Evolutionary conservation across 768 basidiomycete genomes (phyloP).

Genomic region (Rickenella mellea): DNA sequence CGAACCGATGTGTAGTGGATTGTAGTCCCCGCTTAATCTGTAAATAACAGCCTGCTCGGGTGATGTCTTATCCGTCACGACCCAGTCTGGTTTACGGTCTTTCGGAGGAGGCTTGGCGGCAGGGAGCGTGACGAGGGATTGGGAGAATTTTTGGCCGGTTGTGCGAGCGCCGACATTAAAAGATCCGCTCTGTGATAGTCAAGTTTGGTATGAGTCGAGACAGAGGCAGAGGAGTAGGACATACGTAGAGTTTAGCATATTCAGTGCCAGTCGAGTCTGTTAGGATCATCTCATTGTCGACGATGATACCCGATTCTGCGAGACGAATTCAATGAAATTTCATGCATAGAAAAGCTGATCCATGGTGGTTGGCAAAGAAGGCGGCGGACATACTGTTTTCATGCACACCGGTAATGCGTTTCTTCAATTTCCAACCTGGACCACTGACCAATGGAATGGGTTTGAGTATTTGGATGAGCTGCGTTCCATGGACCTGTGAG

Average conservation of each 20-base stretch:
- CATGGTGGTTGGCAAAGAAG: not conserved
- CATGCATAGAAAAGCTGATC: not conserved
- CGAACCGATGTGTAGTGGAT: slow-evolving; percentile 66
- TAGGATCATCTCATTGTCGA: slow-evolving; percentile 54
- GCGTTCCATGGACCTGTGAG: slow-evolving; percentile 63
- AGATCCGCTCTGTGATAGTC: slow-evolving; percentile 37
- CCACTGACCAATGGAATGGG: slow-evolving; percentile 71
- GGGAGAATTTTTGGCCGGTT: slow-evolving; percentile 51
- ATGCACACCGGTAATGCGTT: slow-evolving; percentile 55
- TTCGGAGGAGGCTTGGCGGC: slow-evolving; percentile 52
- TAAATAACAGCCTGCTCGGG: slow-evolving; percentile 62
- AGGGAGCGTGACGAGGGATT: slow-evolving; percentile 50
- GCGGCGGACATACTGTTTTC: slow-evolving; percentile 63
- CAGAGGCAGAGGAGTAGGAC: slow-evolving; percentile 7
- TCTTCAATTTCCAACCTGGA: slow-evolving; percentile 67
- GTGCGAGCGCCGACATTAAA: slow-evolving; percentile 65
- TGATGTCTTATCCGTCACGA: slow-evolving; percentile 51
- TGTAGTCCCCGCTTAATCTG: slow-evolving; percentile 72
- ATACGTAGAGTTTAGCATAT: slow-evolving; percentile 56
- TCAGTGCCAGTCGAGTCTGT: slow-evolving; percentile 50
- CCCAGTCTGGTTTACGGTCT: slow-evolving; percentile 51
- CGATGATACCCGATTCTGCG: slow-evolving; percentile 65
- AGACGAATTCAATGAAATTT: not conserved
- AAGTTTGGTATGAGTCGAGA: not conserved
- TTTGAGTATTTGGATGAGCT: slow-evolving; percentile 72